These are phyloP conservation scores for Penicillium brasilianum DNA, from an alignment of 2,329 filamentous ascomycete species.

Conservation along the genomic window DNA sequence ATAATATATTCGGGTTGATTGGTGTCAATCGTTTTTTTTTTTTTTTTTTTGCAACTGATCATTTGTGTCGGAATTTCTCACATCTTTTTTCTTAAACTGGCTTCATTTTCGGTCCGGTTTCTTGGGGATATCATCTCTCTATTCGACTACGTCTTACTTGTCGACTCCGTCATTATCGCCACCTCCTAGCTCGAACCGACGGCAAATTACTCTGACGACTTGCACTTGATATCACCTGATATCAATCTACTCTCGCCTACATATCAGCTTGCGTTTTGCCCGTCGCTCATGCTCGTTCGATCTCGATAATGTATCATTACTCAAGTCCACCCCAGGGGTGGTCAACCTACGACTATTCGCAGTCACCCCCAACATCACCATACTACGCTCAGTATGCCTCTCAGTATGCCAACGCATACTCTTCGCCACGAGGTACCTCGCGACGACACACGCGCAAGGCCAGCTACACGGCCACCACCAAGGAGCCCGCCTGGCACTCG, in stretches of 20 bases:
- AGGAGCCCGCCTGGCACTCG: slow-evolving; percentile 50
- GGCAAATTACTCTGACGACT: neutral
- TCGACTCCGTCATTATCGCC: slow-evolving; percentile 1
- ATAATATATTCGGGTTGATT: slow-evolving; percentile 49
- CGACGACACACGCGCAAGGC: slow-evolving; percentile 62
- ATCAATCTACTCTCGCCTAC: neutral
- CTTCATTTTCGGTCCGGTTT: slow-evolving; percentile 24
- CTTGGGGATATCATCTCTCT: slow-evolving; percentile 16
- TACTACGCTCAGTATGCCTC: slow-evolving; percentile 60
- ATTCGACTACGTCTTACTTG: neutral
- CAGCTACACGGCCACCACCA: slow-evolving; percentile 58
- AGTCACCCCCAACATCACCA: slow-evolving; percentile 57
- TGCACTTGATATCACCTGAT: neutral
- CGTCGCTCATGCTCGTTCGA: slow-evolving; percentile 38
- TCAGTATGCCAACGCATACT: slow-evolving; percentile 55
- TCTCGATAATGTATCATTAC: slow-evolving; percentile 53
- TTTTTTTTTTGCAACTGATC: slow-evolving; percentile 22
- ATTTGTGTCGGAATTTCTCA: slow-evolving; percentile 24
- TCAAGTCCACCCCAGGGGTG: slow-evolving; percentile 55
- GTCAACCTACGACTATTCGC: slow-evolving; percentile 55
- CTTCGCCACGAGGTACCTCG: slow-evolving; percentile 50
- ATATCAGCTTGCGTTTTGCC: neutral
- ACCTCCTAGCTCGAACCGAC: slow-evolving; percentile 6
- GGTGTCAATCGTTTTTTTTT: slow-evolving; percentile 17
- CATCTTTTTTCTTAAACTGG: slow-evolving; percentile 13